Conservation (phyloP, 1,139 yeast genomes). For the Pichia sp. region DNA sequence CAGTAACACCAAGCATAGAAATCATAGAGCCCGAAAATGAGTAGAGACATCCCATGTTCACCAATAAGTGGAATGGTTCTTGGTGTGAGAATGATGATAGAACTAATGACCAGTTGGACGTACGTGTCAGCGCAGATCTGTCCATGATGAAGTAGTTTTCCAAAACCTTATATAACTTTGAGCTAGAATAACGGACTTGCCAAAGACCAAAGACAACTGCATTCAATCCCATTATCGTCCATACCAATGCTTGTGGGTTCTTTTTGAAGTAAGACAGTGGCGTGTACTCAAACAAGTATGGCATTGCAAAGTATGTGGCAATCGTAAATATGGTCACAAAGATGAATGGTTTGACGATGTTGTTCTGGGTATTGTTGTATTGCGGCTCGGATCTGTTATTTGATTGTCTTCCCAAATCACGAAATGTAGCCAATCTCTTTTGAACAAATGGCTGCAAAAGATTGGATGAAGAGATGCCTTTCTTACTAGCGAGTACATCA, state of each 20-base stretch:
- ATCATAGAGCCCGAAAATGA: slow-evolving; percentile 76
- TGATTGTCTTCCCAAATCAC: slow-evolving; percentile 9
- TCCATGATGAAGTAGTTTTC: slow-evolving; percentile 62
- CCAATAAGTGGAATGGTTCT: slow-evolving; percentile 67
- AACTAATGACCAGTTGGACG: slow-evolving; percentile 58
- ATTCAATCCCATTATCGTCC: slow-evolving; percentile 62
- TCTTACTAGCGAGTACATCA: too few species aligned
- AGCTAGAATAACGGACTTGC: slow-evolving; percentile 44
- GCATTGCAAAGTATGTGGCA: slow-evolving; percentile 32
- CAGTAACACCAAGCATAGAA: slow-evolving; percentile 59
- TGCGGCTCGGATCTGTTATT: slow-evolving; percentile 7
- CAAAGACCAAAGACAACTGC: slow-evolving; percentile 66
- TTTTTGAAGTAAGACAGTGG: slow-evolving; percentile 49
- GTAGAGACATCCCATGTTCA: slow-evolving; percentile 83
- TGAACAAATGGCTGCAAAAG: neutral
- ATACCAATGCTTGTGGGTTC: slow-evolving; percentile 56
- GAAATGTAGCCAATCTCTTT: slow-evolving; percentile 10
- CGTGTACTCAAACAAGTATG: slow-evolving; percentile 54
- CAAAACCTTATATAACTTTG: slow-evolving; percentile 17
- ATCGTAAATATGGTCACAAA: slow-evolving; percentile 23
- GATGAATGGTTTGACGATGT: slow-evolving; percentile 18
- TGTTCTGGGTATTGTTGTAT: slow-evolving; percentile 14
- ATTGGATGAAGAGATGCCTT: too few species aligned
- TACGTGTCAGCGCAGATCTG: slow-evolving; percentile 32
- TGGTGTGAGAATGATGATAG: slow-evolving; percentile 88